phyloP scores from a whole-genome alignment of 2,329 filamentous ascomycete genomes.

The Claviceps sorghi region DNA sequence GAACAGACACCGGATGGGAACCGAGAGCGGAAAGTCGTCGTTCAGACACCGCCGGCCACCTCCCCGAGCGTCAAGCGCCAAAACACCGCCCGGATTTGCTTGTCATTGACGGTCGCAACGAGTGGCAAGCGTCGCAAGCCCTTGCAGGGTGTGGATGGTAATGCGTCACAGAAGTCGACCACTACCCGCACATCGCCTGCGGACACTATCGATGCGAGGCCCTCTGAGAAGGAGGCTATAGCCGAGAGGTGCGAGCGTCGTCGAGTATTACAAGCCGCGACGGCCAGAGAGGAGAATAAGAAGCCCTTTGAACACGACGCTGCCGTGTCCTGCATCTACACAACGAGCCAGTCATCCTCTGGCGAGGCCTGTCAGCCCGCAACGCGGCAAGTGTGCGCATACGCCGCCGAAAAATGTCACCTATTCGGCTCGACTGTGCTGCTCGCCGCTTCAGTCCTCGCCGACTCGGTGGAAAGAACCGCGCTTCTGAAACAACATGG shows the following conservation, averaged over 20 bases:
- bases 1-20: not conserved
- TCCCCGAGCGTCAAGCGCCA: slow-evolving; percentile 10
- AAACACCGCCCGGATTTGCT: too few species aligned
- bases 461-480: slow-evolving; percentile 21
- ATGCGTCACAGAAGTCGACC: slow-evolving; percentile 7
- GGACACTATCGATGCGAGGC: too few species aligned
- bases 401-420: slow-evolving; percentile 21
- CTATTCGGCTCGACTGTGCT: slow-evolving; percentile 24
- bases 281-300: not conserved
- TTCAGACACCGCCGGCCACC: not conserved
- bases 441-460: slow-evolving; percentile 26
- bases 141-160: slow-evolving; percentile 12
- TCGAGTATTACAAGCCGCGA: not conserved
- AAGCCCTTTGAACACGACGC: not conserved
- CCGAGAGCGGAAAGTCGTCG: slow-evolving; percentile 5
- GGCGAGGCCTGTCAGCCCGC: not conserved
- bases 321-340: not conserved
- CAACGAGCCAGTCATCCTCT: not conserved
- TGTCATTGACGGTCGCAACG: not conserved
- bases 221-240: not conserved
- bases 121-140: slow-evolving; percentile 8
- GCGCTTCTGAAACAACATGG: slow-evolving; percentile 29
- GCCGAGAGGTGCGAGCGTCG: not conserved
- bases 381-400: slow-evolving; percentile 14
- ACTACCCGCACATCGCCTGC: not conserved